These are phyloP conservation scores for apple (Malus domestica) DNA, from an alignment of 306 rosid genomes.

Conservation along the genomic window ASM211411v1 NC_041799.1:42278501-42279000, in stretches of 20 bases:
- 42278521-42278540: not conserved
- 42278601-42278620: not conserved
- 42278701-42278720: not conserved
- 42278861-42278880: slow-evolving; percentile 48
- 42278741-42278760: slow-evolving; percentile 62
- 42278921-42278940: not conserved
- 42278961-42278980: not conserved
- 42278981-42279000: slow-evolving; percentile 42
- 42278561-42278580: too few relatives aligned
- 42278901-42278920: not conserved
- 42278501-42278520: not conserved
- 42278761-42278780: slow-evolving; percentile 61
- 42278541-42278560: not conserved
- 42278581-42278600: not conserved
- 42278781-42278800: slow-evolving; percentile 81
- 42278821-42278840: slow-evolving; percentile 64
- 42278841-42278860: slow-evolving; percentile 61
- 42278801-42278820: slow-evolving; percentile 73
- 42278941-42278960: not conserved
- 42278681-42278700: not conserved
- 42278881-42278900: slow-evolving; percentile 43
- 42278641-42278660: not conserved
- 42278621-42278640: not conserved
- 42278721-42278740: not conserved
- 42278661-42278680: too few relatives aligned